Evolutionary conservation across 148 eudicot species (phyloP).

Genomic region (Talinum fruticosum): DNA sequence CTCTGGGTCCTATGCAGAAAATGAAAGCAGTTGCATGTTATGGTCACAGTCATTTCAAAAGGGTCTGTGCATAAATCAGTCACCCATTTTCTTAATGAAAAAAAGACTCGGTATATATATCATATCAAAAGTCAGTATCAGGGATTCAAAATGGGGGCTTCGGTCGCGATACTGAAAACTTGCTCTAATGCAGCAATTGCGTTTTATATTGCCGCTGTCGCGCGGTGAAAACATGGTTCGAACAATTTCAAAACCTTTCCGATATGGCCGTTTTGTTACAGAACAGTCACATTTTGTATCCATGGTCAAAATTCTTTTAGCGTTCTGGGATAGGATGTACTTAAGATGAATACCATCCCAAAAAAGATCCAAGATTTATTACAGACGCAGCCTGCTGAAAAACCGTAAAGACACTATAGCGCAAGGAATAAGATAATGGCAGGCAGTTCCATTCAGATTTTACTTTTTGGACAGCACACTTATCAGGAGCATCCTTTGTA

Average conservation of each 20-base stretch:
- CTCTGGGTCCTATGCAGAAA: neutral
- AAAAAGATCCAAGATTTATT: neutral
- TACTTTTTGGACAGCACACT: neutral
- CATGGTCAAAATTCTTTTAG: neutral
- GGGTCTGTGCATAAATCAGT: neutral
- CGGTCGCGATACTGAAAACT: too few relatives aligned
- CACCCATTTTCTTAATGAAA: neutral
- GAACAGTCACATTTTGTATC: too few relatives aligned
- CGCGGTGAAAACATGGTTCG: too few relatives aligned
- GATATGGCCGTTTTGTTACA: too few relatives aligned
- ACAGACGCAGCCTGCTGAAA: neutral
- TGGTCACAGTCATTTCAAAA: neutral
- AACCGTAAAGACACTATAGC: neutral
- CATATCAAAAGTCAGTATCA: neutral
- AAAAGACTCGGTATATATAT: neutral
- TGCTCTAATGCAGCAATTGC: too few relatives aligned
- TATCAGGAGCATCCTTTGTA: neutral
- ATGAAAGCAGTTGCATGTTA: neutral
- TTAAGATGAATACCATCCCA: neutral
- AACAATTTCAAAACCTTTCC: too few relatives aligned
- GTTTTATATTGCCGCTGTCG: too few relatives aligned
- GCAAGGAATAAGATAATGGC: neutral
- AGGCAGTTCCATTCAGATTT: neutral
- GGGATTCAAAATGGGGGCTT: too few relatives aligned
- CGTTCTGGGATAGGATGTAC: neutral